Percentiles rank a stretch among this genome's conserved stretches.
phyloP scores from a whole-genome alignment of 75 land plant genomes.

The Cupressus sempervirens region DNA sequence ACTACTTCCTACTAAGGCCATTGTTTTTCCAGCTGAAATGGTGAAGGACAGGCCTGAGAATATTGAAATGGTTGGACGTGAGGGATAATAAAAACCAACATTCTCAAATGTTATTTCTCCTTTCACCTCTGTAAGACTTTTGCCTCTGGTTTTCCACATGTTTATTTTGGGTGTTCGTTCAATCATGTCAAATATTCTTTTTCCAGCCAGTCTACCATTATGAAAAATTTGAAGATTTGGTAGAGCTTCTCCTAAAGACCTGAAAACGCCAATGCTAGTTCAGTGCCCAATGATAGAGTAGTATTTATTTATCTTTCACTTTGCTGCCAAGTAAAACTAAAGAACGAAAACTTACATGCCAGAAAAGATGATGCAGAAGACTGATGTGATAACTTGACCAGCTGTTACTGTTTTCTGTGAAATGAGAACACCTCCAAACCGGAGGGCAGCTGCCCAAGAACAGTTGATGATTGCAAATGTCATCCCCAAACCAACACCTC shows the following conservation, averaged over 20 bases:
- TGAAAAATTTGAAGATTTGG: constrained; percentile 55
- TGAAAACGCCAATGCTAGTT: constrained; percentile 13
- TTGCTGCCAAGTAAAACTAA: constrained; percentile 39
- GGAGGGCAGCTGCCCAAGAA: constrained; percentile 55
- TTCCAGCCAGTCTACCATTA: constrained; percentile 45
- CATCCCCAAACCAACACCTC: constrained; percentile 51
- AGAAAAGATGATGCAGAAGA: constrained; percentile 66
- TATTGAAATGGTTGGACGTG: constrained; percentile 42
- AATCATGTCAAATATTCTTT: constrained; percentile 51
- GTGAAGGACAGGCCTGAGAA: constrained; percentile 39
- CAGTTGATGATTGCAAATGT: constrained; percentile 35
- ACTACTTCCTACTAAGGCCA: constrained; percentile 68
- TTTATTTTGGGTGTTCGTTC: constrained; percentile 43
- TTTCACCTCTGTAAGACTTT: constrained; percentile 22
- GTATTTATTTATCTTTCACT: constrained; percentile 36
- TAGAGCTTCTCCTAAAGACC: constrained; percentile 56
- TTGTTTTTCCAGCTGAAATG: constrained; percentile 47
- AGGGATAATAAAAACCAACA: constrained; percentile 53
- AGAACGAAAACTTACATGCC: constrained; percentile 66
- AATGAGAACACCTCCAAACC: constrained; percentile 56
- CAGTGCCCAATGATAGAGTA: constrained; percentile 38
- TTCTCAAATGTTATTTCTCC: constrained; percentile 52
- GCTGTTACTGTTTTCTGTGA: constrained; percentile 31
- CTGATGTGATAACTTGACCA: constrained; percentile 51
- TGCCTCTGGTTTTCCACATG: constrained; percentile 32